phyloP scores from a whole-genome alignment of 23 red algal species.

The Gracilaria domingensis region DNA sequence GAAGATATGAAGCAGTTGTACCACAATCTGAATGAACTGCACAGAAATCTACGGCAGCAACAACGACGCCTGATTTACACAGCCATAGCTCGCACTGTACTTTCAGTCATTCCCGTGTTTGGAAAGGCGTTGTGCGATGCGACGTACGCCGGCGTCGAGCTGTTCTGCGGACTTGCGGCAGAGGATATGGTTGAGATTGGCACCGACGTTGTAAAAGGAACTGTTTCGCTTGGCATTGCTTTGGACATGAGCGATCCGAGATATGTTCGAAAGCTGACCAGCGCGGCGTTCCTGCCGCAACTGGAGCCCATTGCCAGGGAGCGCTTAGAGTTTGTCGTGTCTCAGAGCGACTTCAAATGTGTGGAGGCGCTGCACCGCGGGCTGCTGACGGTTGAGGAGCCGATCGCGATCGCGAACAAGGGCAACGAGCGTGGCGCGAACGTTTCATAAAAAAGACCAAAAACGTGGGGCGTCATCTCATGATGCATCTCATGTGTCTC shows the following conservation, averaged over 20 bases:
- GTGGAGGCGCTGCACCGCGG: slow-evolving; percentile 1
- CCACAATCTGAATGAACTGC: not conserved
- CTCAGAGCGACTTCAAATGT: slow-evolving; percentile 2
- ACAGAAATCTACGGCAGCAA: slow-evolving; percentile 1
- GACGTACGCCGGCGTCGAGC: not conserved
- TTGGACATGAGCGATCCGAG: slow-evolving; percentile 4
- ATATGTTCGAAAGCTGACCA: not conserved
- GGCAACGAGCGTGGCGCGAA: not conserved
- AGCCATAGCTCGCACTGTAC: slow-evolving; percentile 2
- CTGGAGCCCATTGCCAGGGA: slow-evolving; percentile 5
- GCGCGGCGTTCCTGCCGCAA: not conserved
- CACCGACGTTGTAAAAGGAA: not conserved
- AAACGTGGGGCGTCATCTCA: not conserved
- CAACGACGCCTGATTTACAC: slow-evolving; percentile 9
- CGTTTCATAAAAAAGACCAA: not conserved
- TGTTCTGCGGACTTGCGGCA: not conserved
- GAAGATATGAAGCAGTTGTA: not conserved
- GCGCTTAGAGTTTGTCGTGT: slow-evolving; percentile 1
- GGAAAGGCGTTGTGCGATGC: slow-evolving; percentile 3
- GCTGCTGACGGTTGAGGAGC: not conserved
- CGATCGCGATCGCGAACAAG: too few species aligned
- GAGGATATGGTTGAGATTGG: slow-evolving; percentile 2
- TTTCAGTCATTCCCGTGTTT: not conserved
- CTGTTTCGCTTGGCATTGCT: not conserved
- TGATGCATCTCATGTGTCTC: not conserved